Percentiles rank a stretch among this genome's conserved stretches.
phyloP scores from a whole-genome alignment of 345 rosid genomes.

The Boechera retrofracta region DNA sequence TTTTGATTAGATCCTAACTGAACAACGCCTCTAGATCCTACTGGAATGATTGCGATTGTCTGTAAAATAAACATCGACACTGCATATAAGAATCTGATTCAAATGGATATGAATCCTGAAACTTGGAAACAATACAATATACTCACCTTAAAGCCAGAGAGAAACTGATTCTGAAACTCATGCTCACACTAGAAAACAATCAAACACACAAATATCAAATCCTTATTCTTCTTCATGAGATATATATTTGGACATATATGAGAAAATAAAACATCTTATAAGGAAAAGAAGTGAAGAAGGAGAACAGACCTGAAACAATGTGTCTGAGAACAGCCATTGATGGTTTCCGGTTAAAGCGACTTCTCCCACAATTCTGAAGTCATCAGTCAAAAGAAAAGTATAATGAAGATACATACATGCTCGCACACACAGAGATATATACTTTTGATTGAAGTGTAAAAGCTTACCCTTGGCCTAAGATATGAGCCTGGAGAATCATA shows the following conservation, averaged over 20 bases:
- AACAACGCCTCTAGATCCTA: slow-evolving; percentile 68
- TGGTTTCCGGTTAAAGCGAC: slow-evolving; percentile 76
- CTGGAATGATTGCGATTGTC: slow-evolving; percentile 77
- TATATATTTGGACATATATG: slow-evolving; percentile 8
- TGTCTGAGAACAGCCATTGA: slow-evolving; percentile 71
- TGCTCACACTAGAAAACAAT: slow-evolving; percentile 39
- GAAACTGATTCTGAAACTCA: slow-evolving; percentile 44
- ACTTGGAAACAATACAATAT: not conserved
- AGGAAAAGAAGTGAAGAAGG: not conserved
- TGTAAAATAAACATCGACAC: slow-evolving; percentile 43
- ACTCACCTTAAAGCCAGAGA: slow-evolving; percentile 42
- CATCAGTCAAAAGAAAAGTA: slow-evolving; percentile 11
- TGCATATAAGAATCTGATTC: slow-evolving; percentile 21
- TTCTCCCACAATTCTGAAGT: slow-evolving; percentile 61
- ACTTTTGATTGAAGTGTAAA: not conserved
- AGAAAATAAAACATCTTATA: not conserved
- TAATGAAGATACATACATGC: slow-evolving; percentile 20
- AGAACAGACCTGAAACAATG: slow-evolving; percentile 51
- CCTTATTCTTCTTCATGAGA: not conserved
- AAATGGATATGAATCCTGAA: slow-evolving; percentile 15
- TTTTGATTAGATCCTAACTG: slow-evolving; percentile 82
- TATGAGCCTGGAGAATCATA: slow-evolving; percentile 63
- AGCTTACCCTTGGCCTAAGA: slow-evolving; percentile 87
- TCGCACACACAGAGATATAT: not conserved
- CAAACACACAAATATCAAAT: slow-evolving; percentile 17